phyloP scores from a whole-genome alignment of 2,329 filamentous ascomycete genomes.

The Microthyrium microscopicum region DNA sequence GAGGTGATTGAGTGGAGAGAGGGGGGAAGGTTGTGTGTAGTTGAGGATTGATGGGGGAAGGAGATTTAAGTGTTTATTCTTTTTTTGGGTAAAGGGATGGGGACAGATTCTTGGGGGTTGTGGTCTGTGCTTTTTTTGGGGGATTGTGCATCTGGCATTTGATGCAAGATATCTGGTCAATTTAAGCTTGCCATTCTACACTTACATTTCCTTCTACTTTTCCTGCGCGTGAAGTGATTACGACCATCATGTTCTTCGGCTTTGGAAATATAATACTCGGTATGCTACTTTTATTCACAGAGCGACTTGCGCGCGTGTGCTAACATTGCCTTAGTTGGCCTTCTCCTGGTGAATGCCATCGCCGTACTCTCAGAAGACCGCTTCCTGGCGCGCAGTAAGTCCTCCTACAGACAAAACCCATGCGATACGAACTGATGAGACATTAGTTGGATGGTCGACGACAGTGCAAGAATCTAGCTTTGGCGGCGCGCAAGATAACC shows the following conservation, averaged over 20 bases:
- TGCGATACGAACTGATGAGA: conserved; percentile 7
- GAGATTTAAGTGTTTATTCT: too few relatives aligned
- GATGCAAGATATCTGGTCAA: too few relatives aligned
- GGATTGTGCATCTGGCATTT: too few relatives aligned
- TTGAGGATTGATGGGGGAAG: too few relatives aligned
- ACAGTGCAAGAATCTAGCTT: conserved; percentile 52
- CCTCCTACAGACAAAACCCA: background rate
- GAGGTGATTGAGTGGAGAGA: background rate
- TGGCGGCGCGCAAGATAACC: conserved; percentile 51
- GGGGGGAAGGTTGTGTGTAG: background rate
- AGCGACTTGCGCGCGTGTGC: too few relatives aligned
- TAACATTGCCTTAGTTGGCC: conserved; percentile 38
- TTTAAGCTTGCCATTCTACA: too few relatives aligned
- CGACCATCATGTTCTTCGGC: too few relatives aligned
- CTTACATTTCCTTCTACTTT: too few relatives aligned
- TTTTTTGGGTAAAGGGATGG: background rate
- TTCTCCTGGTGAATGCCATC: conserved; percentile 86
- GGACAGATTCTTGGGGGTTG: too few relatives aligned
- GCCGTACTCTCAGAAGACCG: conserved; percentile 89
- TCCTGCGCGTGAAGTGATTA: too few relatives aligned
- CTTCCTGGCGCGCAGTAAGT: conserved; percentile 66
- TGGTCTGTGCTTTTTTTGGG: too few relatives aligned
- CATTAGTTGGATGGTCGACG: conserved; percentile 61
- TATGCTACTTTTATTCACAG: too few relatives aligned
- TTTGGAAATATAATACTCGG: conserved; percentile 60